A percentile compares a stretch with the other conserved stretches of the same genome.
These are phyloP conservation scores for Phytophthora sansomeana DNA, from an alignment of 352 stramenopile species.

Conservation along the genomic window DNA sequence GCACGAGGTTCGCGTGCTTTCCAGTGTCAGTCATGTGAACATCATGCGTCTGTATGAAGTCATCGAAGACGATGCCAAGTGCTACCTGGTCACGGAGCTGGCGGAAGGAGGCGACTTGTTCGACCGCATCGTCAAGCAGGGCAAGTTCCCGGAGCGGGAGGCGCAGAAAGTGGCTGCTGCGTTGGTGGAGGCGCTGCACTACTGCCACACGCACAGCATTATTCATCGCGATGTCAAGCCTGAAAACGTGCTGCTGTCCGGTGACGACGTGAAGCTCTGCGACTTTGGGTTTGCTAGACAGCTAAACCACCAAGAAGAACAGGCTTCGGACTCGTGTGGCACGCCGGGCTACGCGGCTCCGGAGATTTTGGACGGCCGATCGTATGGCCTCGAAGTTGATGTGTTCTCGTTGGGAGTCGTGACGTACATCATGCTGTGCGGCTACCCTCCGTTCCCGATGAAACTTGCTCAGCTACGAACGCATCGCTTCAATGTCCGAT, in stretches of 20 bases:
- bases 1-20: slow-evolving; percentile 78
- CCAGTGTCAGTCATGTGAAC: slow-evolving; percentile 83
- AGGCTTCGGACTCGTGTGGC: slow-evolving; percentile 82
- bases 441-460: slow-evolving; percentile 90
- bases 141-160: slow-evolving; percentile 71
- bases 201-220: slow-evolving; percentile 92
- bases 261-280: slow-evolving; percentile 82
- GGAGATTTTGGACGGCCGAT: slow-evolving; percentile 84
- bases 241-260: slow-evolving; percentile 85
- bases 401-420: slow-evolving; percentile 92
- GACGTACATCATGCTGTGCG: slow-evolving; percentile 89
- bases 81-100: slow-evolving; percentile 98
- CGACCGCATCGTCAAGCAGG: slow-evolving; percentile 87
- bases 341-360: slow-evolving; percentile 87
- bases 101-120: slow-evolving; percentile 92
- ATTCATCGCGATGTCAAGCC: slow-evolving; percentile 90
- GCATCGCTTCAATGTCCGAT: slow-evolving; percentile 85
- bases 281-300: slow-evolving; percentile 90
- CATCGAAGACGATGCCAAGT: slow-evolving; percentile 95
- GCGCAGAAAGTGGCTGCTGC: slow-evolving; percentile 73
- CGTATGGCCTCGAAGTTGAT: slow-evolving; percentile 87
- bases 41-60: slow-evolving; percentile 94
- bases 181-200: slow-evolving; percentile 91
- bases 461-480: slow-evolving; percentile 85
- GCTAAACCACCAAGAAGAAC: slow-evolving; percentile 63